phyloP scores from a whole-genome alignment of 169 alveolate species.

The Cyclospora cayetanensis region DNA sequence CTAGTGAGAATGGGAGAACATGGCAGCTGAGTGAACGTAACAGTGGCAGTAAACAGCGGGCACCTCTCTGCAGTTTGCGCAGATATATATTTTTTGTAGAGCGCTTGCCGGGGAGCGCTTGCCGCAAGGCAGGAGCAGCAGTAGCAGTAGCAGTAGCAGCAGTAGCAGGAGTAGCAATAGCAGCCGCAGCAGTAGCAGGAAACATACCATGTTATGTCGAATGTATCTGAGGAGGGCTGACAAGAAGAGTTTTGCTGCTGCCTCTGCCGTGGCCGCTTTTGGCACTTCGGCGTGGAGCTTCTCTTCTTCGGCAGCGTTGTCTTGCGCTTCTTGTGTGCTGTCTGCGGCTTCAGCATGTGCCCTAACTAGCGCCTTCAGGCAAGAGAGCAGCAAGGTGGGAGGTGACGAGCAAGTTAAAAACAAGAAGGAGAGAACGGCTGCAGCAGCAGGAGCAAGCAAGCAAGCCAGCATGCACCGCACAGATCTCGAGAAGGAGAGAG shows the following conservation, averaged over 20 bases:
- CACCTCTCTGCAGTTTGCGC: too few relatives aligned
- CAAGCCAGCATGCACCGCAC: neutral
- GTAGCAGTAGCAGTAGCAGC: neutral
- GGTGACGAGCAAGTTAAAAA: conserved; percentile 15
- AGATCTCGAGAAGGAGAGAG: neutral
- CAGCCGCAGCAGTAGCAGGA: neutral
- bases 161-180: neutral
- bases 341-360: conserved; percentile 14
- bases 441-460: neutral
- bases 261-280: conserved; percentile 37
- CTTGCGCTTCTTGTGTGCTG: neutral
- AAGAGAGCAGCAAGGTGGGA: conserved; percentile 39
- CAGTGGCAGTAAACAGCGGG: too few relatives aligned
- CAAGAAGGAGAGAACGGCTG: conserved; percentile 26
- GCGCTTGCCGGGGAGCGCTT: too few relatives aligned
- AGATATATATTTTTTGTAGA: too few relatives aligned
- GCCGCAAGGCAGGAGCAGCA: neutral
- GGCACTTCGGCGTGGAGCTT: neutral
- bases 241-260: conserved; percentile 45
- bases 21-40: too few relatives aligned
- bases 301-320: neutral
- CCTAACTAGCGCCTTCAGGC: conserved; percentile 16
- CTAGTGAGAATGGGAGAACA: too few relatives aligned
- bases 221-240: conserved; percentile 14
- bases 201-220: conserved; percentile 54